Evolutionary conservation across 2,329 filamentous ascomycete genomes (phyloP).

Genomic region (Calonectria leucothoes): DNA sequence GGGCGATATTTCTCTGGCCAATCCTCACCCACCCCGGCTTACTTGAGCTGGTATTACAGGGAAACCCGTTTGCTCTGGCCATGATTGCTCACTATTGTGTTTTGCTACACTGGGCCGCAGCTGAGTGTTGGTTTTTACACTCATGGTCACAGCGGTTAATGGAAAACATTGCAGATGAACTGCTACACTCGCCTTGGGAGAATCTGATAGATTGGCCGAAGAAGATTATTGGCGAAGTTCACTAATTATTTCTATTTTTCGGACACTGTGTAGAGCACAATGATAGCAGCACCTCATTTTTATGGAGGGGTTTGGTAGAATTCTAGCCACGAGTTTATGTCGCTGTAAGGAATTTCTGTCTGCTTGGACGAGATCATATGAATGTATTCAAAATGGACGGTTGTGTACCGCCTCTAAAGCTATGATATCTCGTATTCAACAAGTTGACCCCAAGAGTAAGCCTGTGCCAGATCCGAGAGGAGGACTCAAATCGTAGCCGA

Average conservation of each 20-base stretch:
- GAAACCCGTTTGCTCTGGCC: background rate
- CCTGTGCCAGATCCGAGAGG: background rate
- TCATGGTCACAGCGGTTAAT: background rate
- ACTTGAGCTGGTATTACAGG: background rate
- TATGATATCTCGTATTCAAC: background rate
- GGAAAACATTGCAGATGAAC: background rate
- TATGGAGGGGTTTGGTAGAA: too few species aligned
- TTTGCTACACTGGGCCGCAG: background rate
- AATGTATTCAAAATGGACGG: background rate
- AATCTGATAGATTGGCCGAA: background rate
- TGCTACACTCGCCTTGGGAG: background rate
- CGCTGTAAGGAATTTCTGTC: background rate
- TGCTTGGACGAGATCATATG: background rate
- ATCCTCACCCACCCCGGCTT: background rate
- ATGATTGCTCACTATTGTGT: background rate
- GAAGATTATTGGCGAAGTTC: background rate
- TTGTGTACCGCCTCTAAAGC: background rate
- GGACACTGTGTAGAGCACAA: background rate
- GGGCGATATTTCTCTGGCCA: background rate
- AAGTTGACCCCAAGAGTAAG: background rate
- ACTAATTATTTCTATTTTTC: too few species aligned
- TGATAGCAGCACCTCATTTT: background rate
- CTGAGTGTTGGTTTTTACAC: background rate
- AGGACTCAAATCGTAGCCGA: background rate
- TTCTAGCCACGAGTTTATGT: background rate